phyloP scores from a whole-genome alignment of 1,284 basidiomycete species.

The Apiotrichum montevideense region DNA sequence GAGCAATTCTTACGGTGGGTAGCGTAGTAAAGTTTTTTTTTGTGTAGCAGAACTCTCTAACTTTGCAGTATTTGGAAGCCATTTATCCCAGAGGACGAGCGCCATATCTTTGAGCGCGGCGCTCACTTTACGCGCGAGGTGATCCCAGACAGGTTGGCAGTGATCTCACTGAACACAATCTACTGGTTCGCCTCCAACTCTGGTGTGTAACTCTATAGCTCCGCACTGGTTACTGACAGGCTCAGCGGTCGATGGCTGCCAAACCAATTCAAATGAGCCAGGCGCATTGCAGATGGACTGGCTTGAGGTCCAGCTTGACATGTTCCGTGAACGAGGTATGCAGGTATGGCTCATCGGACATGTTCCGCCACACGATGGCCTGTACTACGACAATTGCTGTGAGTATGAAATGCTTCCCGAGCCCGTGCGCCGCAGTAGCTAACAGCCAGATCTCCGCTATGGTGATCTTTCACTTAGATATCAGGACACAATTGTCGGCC shows the following conservation, averaged over 20 bases:
- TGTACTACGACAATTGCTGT: constrained; percentile 75
- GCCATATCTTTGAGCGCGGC: constrained; percentile 74
- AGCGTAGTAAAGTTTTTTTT: constrained; percentile 77
- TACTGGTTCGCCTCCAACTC: constrained; percentile 91
- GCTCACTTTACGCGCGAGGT: constrained; percentile 81
- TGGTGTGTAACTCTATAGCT: constrained; percentile 51
- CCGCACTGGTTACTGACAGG: neutral
- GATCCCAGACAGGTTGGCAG: constrained; percentile 67
- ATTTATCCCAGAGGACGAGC: constrained; percentile 75
- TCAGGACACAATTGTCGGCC: constrained; percentile 85
- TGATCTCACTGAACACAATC: constrained; percentile 82
- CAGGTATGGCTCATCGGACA: constrained; percentile 59
- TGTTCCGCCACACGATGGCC: constrained; percentile 62
- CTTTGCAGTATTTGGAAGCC: constrained; percentile 65
- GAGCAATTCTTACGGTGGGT: constrained; percentile 63
- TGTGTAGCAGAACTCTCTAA: constrained; percentile 49
- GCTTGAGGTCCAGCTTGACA: constrained; percentile 76
- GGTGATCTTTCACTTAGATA: constrained; percentile 72
- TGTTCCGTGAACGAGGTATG: constrained; percentile 67
- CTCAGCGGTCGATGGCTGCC: constrained; percentile 56
- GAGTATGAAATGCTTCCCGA: constrained; percentile 11
- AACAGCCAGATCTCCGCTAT: constrained; percentile 63
- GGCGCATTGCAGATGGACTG: constrained; percentile 82
- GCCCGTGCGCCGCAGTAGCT: constrained; percentile 18
- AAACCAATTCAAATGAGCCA: constrained; percentile 58